These are phyloP conservation scores for Metarhizium guizhouense DNA, from an alignment of 2,329 filamentous ascomycete genomes.

Conservation along the genomic window DNA sequence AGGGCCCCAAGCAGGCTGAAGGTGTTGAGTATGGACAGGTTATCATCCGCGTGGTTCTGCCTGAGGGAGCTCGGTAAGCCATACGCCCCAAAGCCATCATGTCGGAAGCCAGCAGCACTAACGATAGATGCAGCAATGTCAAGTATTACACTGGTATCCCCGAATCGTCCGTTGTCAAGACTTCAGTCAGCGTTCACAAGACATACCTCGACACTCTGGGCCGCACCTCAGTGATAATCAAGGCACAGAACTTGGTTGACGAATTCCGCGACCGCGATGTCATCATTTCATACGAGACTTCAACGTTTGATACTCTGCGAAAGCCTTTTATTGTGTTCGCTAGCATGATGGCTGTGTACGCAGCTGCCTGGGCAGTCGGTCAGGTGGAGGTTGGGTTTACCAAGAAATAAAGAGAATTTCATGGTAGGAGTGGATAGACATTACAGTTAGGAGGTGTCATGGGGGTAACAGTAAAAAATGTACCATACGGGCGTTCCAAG, in stretches of 20 bases:
- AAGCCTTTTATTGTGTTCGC: constrained; percentile 80
- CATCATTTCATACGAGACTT: constrained; percentile 81
- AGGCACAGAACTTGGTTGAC: constrained; percentile 80
- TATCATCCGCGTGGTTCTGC: constrained; percentile 73
- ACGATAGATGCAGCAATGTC: constrained; percentile 57
- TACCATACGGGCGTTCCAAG: constrained; percentile 11
- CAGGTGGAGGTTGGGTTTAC: constrained; percentile 74
- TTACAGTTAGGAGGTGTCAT: neutral
- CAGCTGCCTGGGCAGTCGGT: constrained; percentile 64
- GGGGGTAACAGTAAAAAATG: constrained; percentile 4
- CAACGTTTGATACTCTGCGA: constrained; percentile 62
- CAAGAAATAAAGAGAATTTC: constrained; percentile 23
- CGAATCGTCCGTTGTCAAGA: constrained; percentile 47
- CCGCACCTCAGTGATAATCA: constrained; percentile 72
- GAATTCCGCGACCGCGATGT: constrained; percentile 79
- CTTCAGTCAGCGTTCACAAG: constrained; percentile 56
- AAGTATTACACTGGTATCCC: constrained; percentile 70
- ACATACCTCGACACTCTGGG: constrained; percentile 93
- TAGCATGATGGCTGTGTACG: constrained; percentile 66
- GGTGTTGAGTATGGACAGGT: constrained; percentile 80
- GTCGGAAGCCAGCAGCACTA: constrained; percentile 8
- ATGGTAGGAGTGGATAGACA: neutral
- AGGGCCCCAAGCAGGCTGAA: constrained; percentile 80
- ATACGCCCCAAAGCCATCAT: neutral
- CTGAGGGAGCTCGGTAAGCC: constrained; percentile 79